phyloP scores from a whole-genome alignment of 2,329 filamentous ascomycete species.

The Fusarium agapanthi region DNA sequence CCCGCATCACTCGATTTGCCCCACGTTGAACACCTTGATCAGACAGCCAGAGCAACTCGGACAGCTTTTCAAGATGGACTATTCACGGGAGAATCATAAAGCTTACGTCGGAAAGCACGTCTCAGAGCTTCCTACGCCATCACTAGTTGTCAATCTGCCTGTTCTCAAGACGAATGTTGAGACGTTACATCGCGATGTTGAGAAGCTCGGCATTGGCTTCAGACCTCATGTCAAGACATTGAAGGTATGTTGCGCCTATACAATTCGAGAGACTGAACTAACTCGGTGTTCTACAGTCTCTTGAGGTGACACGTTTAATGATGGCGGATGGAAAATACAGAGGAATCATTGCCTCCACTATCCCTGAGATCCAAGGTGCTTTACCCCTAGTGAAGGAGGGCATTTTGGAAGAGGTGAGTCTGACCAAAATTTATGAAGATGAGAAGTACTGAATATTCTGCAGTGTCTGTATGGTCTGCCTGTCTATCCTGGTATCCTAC shows the following conservation, averaged over 20 bases:
- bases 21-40: slow-evolving; percentile 4
- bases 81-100: slow-evolving; percentile 42
- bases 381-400: slow-evolving; percentile 52
- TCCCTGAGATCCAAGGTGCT: slow-evolving; percentile 51
- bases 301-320: slow-evolving; percentile 52
- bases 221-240: slow-evolving; percentile 57
- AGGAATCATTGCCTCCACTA: slow-evolving; percentile 52
- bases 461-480: slow-evolving; percentile 53
- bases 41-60: neutral
- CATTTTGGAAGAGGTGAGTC: slow-evolving; percentile 49
- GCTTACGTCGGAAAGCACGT: slow-evolving; percentile 48
- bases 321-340: slow-evolving; percentile 49
- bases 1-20: neutral
- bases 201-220: slow-evolving; percentile 49
- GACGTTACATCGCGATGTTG: slow-evolving; percentile 50
- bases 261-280: neutral
- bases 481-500: slow-evolving; percentile 48
- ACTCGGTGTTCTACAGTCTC: slow-evolving; percentile 39
- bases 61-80: slow-evolving; percentile 33
- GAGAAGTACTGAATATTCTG: neutral
- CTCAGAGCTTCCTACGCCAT: slow-evolving; percentile 50
- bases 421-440: neutral
- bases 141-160: slow-evolving; percentile 51
- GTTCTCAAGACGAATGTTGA: slow-evolving; percentile 50
- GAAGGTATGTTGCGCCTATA: slow-evolving; percentile 44